Base-by-base conservation (phyloP, 768 basidiomycete species). In the Lactarius tabidus region DNA sequence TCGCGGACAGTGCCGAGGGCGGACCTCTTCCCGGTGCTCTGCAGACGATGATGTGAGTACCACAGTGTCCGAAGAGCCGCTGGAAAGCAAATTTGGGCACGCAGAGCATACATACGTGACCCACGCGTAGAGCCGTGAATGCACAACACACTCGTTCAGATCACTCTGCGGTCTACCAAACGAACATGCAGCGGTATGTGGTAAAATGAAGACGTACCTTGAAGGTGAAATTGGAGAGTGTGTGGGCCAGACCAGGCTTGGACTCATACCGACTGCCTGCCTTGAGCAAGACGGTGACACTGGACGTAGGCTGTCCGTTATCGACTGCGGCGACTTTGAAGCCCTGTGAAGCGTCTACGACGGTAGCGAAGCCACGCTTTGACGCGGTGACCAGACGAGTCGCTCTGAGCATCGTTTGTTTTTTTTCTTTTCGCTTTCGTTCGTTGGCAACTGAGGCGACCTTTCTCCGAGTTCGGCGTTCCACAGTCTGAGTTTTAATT, bases 201-300 rank as follows among this genome's bases (percentile, higher is more conserved):
- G 20, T 5, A 2, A 17, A n/a, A 43, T 2, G 57, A 29, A 53
- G 33, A 73, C 86, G 56, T 70, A 98, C 96, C 90, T 97, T 98
- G 88, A 96, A 98, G 65, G 95, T 90, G 84, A 95, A 98, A 85
- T 94, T 95, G 84, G 97, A 97, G 77, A 98, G 83, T 67, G 86
- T 89, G 80, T 96, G 92, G 2, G 96, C 95, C 64, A 94, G 85
- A 71, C 96, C 96, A 51, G 93, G 85, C 74, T 89, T 89, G 68
- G 86, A 77, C 81, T 99, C 91, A 75, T 86, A 95, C 72, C 97
- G 82, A 73, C 87, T 87, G 61, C 96, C 96, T 62, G 93, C 96
- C 77, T 95, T 96, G 76, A 97, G 86, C 68, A 96, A 84, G 72
- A 98, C 81, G 57, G 94, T 93, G 74, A 99, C 85, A 61, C 90